Conservation (phyloP, 371 early-diverging fungal species). For the Mucor indicus region DNA sequence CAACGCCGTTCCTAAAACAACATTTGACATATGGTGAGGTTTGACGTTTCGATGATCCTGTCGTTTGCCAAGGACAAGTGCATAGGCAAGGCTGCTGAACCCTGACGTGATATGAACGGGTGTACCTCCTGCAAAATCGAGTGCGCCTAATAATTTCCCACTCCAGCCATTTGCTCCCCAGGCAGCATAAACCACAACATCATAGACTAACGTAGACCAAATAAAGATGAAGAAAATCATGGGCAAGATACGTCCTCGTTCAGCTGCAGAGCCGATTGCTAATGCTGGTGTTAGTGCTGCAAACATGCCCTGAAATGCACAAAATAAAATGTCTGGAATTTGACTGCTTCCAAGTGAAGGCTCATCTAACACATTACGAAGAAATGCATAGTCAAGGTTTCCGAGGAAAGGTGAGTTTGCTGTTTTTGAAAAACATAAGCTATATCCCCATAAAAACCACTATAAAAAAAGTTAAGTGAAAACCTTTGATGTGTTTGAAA, state of each 20-base stretch:
- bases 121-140: slow-evolving; percentile 87
- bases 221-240: slow-evolving; percentile 72
- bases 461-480: no score
- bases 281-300: slow-evolving; percentile 72
- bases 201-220: slow-evolving; percentile 84
- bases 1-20: slow-evolving; percentile 74
- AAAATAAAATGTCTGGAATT: slow-evolving; percentile 60
- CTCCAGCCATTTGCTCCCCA: slow-evolving; percentile 79
- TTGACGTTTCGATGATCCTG: slow-evolving; percentile 60
- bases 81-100: slow-evolving; percentile 78
- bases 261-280: slow-evolving; percentile 82
- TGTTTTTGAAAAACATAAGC: slow-evolving; percentile 72
- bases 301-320: slow-evolving; percentile 78
- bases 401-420: no score
- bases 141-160: slow-evolving; percentile 59
- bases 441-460: slow-evolving; percentile 89
- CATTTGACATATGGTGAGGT: slow-evolving; percentile 79
- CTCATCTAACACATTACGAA: slow-evolving; percentile 62
- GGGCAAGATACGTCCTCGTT: slow-evolving; percentile 72
- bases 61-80: slow-evolving; percentile 73
- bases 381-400: slow-evolving; percentile 53
- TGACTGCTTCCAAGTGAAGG: slow-evolving; percentile 41
- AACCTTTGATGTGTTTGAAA: no score
- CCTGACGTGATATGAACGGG: slow-evolving; percentile 85
- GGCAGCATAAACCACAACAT: slow-evolving; percentile 19